A percentile compares a stretch with the other conserved stretches of the same genome.
Evolutionary conservation across 2,329 filamentous ascomycete genomes (phyloP).

Genomic region (Ascocoryne sarcoides): DNA sequence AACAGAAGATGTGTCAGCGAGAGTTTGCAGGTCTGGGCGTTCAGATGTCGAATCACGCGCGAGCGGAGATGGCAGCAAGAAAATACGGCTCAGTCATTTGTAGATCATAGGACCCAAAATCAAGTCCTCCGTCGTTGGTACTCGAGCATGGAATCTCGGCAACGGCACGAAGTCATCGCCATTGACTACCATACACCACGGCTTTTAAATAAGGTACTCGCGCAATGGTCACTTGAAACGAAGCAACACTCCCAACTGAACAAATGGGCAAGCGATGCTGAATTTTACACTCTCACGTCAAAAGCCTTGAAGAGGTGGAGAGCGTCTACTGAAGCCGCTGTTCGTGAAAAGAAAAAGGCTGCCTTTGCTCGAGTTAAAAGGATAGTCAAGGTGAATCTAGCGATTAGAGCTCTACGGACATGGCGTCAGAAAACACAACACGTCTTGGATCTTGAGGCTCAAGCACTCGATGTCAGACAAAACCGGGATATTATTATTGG

Average conservation of each 20-base stretch:
- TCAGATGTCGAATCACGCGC: slow-evolving; percentile 29
- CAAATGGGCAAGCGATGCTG: slow-evolving; percentile 20
- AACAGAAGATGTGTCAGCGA: slow-evolving; percentile 33
- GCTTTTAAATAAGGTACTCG: slow-evolving; percentile 13
- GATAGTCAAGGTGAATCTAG: slow-evolving; percentile 24
- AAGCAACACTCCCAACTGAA: slow-evolving; percentile 18
- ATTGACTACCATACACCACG: slow-evolving; percentile 14
- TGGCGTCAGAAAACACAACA: slow-evolving; percentile 21
- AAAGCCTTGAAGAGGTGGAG: slow-evolving; percentile 26
- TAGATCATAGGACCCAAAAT: slow-evolving; percentile 16
- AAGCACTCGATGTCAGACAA: slow-evolving; percentile 16
- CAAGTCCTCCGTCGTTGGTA: slow-evolving; percentile 21
- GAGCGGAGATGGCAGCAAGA: slow-evolving; percentile 19
- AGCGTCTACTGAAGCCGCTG: slow-evolving; percentile 19
- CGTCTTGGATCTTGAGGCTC: slow-evolving; percentile 23
- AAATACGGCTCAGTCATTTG: slow-evolving; percentile 18
- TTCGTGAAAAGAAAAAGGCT: slow-evolving; percentile 24
- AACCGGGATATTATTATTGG: slow-evolving; percentile 22
- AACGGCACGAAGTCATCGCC: slow-evolving; percentile 17
- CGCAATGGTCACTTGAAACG: slow-evolving; percentile 15
- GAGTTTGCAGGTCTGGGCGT: slow-evolving; percentile 32
- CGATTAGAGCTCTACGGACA: slow-evolving; percentile 15
- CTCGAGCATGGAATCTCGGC: slow-evolving; percentile 12
- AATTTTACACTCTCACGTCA: slow-evolving; percentile 25
- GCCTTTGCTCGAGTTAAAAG: slow-evolving; percentile 26